A percentile compares a stretch with the other conserved stretches of the same genome.
These are phyloP conservation scores for Zhuliangozyma blackwelliae DNA, from an alignment of 1,139 yeast genomes.

Conservation along the genomic window DNA sequence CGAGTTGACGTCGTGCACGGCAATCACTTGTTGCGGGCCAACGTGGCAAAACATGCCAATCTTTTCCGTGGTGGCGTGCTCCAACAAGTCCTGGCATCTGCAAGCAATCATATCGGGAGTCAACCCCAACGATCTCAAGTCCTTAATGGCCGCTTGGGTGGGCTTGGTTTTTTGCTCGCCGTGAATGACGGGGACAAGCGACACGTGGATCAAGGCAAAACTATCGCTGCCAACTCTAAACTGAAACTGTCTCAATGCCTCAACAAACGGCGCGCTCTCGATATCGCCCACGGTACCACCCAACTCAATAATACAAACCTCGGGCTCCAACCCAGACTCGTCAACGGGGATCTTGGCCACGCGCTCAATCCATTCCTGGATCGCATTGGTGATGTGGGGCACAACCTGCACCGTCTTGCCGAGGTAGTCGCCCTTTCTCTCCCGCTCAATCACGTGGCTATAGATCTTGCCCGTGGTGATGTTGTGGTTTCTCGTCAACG, in stretches of 20 bases:
- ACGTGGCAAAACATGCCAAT: conserved; percentile 99
- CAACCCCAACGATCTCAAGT: conserved; percentile 89
- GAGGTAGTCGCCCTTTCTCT: conserved; percentile 93
- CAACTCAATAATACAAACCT: conserved; percentile 90
- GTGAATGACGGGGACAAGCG: conserved; percentile 93
- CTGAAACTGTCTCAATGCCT: conserved; percentile 97
- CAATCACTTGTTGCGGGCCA: conserved; percentile 94
- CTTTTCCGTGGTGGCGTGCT: conserved; percentile 79
- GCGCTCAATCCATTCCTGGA: conserved; percentile 97
- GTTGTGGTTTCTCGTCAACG: conserved; percentile 90
- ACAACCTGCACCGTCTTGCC: conserved; percentile 99
- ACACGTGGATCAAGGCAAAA: conserved; percentile 94
- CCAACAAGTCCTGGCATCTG: conserved; percentile 85
- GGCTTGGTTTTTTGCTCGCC: conserved; percentile 99
- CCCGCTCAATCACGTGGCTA: conserved; percentile 88
- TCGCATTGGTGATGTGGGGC: conserved; percentile 95
- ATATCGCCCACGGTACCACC: conserved; percentile 99
- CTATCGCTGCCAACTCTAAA: conserved; percentile 92
- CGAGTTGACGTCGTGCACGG: conserved; percentile 94
- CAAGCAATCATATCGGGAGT: conserved; percentile 97
- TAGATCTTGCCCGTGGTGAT: conserved; percentile 98
- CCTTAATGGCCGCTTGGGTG: conserved; percentile 98
- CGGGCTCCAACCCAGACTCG: conserved; percentile 82
- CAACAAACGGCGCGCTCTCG: conserved; percentile 98
- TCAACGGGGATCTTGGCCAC: conserved; percentile 93